A percentile compares a stretch with the other conserved stretches of the same genome.
These are phyloP conservation scores for Yamadazyma atmosphaerica DNA, from an alignment of 1,139 yeast genomes.

Conservation along the genomic window DNA sequence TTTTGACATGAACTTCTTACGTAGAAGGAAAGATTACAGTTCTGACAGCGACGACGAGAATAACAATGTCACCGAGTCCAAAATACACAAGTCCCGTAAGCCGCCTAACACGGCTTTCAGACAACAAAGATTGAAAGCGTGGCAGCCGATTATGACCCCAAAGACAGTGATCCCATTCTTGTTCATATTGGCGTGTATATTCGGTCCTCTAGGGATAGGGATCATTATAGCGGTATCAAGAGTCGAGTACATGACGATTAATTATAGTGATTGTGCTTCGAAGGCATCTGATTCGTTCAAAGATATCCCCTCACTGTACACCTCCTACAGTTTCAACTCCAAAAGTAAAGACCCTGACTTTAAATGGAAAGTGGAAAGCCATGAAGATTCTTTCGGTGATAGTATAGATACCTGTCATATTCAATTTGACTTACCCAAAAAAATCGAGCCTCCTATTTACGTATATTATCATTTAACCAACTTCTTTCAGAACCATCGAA, in stretches of 20 bases:
- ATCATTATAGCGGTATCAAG: conserved; percentile 57
- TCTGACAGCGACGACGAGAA: conserved; percentile 30
- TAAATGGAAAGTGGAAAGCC: conserved; percentile 52
- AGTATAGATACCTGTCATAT: conserved; percentile 48
- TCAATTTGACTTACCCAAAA: conserved; percentile 59
- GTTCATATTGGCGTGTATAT: conserved; percentile 60
- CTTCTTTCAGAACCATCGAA: conserved; percentile 77
- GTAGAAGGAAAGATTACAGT: conserved; percentile 31
- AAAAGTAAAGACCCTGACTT: conserved; percentile 44
- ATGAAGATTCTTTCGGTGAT: conserved; percentile 36
- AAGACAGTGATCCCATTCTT: conserved; percentile 71
- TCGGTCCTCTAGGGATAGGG: conserved; percentile 75
- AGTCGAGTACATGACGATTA: conserved; percentile 58
- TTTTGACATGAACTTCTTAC: conserved; percentile 36
- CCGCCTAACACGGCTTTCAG: conserved; percentile 82
- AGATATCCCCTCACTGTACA: conserved; percentile 52
- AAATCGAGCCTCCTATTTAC: conserved; percentile 60
- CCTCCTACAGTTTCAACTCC: conserved; percentile 54
- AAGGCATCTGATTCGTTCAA: conserved; percentile 36
- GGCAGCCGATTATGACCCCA: conserved; percentile 83
- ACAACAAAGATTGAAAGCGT: conserved; percentile 70
- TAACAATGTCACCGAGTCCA: conserved; percentile 21
- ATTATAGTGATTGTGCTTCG: conserved; percentile 58
- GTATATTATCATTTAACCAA: conserved; percentile 71
- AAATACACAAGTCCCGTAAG: conserved; percentile 53